Base-by-base conservation (phyloP, 2,329 filamentous ascomycete genomes). In the Drechslerella stenobrocha region DNA sequence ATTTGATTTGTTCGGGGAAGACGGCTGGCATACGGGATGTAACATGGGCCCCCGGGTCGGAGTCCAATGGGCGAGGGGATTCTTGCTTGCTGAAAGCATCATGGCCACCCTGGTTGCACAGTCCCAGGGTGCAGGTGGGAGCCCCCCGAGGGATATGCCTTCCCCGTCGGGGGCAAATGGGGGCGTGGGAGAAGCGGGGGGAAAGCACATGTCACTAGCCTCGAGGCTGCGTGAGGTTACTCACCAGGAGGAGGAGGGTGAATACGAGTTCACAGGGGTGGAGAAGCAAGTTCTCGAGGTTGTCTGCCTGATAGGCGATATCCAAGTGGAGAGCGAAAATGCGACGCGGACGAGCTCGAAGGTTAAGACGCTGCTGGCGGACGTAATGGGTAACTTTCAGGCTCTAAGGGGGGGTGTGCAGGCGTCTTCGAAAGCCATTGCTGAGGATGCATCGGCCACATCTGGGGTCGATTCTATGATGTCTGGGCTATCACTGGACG, bases 1-100 rank as follows among this genome's bases (percentile, higher is more conserved):
- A 11, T 69, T 60, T 60, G 57, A 69, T 60, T 60, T 61, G 57
- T 56, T 69, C 55, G 63, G 63, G 57, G 63, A 69, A 69, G 63
- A 61, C 50, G 63, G 57, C 57, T 69, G 63, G 63, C 32, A 60
- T 26, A 61, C 63, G 30, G 57, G 57, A 23, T 60, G 63, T 26
- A 35, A 57, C 51, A 56, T 69, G 63, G 55, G 57, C 13, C 63
- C 55, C 30, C 55, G 55, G 28, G 47, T 69, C 34, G 56, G 63
- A 26, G 24, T 28, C 50, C 50, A 61, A 56, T 60, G 63, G 63
- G 55, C 59, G 22, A 53, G 52, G 40, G 55, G 55, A 52, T 69
- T 60, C 55, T 23, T 69, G 22, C 34, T 69, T 28, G 32, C 50
- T 24, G 63, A 60, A 46, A 34, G 47, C 34, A 69, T 69, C 50